Conservation (phyloP, 768 basidiomycete genomes). For the Leccinum ochraceum region DNA sequence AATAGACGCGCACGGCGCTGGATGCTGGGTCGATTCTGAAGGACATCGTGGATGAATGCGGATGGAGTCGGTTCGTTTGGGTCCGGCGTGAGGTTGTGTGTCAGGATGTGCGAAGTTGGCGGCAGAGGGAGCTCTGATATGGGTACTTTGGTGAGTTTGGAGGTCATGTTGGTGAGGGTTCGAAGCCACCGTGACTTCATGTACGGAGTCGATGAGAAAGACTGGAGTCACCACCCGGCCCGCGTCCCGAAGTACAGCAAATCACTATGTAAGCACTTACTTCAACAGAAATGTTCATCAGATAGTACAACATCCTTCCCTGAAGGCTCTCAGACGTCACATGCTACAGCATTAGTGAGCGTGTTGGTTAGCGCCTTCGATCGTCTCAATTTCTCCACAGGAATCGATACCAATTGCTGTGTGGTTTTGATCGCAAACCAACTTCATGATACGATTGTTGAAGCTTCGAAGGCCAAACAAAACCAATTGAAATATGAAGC, state of each 20-base stretch:
- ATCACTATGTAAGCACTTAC: neutral
- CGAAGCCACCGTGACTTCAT: conserved; percentile 3
- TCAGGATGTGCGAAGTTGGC: conserved; percentile 40
- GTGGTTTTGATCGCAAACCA: neutral
- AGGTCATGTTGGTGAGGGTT: conserved; percentile 20
- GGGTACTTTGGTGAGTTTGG: conserved; percentile 30
- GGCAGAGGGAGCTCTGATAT: conserved; percentile 52
- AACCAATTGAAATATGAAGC: conserved; percentile 1
- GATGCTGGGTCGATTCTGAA: conserved; percentile 54
- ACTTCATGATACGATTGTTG: neutral
- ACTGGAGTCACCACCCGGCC: neutral
- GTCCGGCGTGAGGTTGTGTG: conserved; percentile 61
- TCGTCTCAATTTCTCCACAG: neutral
- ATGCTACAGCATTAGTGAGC: neutral
- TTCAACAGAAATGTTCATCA: neutral
- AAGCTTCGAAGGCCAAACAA: neutral
- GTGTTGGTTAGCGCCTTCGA: neutral
- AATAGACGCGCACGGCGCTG: conserved; percentile 72
- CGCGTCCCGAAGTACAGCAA: neutral
- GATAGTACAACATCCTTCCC: neutral
- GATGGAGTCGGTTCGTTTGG: conserved; percentile 50
- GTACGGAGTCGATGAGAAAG: neutral
- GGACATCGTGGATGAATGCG: conserved; percentile 51
- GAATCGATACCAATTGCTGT: neutral
- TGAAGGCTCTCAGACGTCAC: neutral